Percentiles rank a stretch among this genome's conserved stretches.
These are phyloP conservation scores for Conticribra guillardii DNA, from an alignment of 108 stramenopile genomes.

Conservation along the genomic window DNA sequence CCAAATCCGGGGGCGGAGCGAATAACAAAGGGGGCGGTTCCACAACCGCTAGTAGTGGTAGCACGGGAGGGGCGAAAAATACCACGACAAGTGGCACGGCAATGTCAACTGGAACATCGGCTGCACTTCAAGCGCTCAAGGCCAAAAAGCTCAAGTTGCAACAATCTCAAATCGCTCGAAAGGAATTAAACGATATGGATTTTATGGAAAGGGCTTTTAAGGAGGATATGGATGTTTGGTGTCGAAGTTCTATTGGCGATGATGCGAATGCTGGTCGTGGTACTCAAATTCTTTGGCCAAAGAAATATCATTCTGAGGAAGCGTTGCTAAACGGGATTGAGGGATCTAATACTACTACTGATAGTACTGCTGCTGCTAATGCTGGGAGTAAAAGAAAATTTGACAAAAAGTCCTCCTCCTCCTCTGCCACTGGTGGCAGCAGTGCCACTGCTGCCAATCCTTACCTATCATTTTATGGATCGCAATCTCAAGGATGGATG, in stretches of 20 bases:
- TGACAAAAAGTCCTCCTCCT: too few species aligned
- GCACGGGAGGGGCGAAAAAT: not conserved
- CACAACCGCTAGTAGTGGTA: not conserved
- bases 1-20: not conserved
- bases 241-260: not conserved
- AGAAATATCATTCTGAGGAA: constrained; percentile 8
- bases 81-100: not conserved
- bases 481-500: constrained; percentile 38
- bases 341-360: too few species aligned
- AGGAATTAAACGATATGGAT: constrained; percentile 30
- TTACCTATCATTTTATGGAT: constrained; percentile 3
- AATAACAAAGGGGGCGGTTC: not conserved
- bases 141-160: constrained; percentile 3
- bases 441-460: not conserved
- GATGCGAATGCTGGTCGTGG: not conserved
- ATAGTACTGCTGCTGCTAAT: not conserved
- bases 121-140: not conserved
- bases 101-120: not conserved
- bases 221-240: constrained; percentile 21
- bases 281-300: constrained; percentile 2
- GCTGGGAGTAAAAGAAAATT: not conserved
- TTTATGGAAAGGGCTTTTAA: constrained; percentile 25
- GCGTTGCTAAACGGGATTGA: not conserved
- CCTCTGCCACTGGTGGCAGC: not conserved
- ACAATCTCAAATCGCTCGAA: constrained; percentile 13